Evolutionary conservation across 2,329 filamentous ascomycete species (phyloP), one percentile per base, ranked within the genome.

Genomic region (Ophiostoma fasciatum): DNA sequence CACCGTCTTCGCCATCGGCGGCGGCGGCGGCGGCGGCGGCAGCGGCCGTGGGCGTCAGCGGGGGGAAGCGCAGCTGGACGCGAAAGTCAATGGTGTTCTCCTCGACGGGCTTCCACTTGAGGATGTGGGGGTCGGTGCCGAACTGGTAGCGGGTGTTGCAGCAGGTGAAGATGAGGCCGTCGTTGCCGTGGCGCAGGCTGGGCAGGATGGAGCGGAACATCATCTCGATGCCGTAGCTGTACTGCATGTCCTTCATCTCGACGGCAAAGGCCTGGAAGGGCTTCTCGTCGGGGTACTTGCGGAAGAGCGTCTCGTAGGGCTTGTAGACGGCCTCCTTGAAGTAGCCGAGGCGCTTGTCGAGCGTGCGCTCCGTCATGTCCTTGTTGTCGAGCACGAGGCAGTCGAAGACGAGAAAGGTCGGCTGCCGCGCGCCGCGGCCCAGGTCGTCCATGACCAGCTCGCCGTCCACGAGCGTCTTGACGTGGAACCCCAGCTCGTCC

Each of bases 111-210:
- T 98, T 98, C 90, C 90, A 98, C 57, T 98, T 98, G 27, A 98
- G 64, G 44, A 94, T 98, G 54, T 94, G 79, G 33, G 74, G 73
- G 57, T 98, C 90, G 11, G 90, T 98, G 46, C 90, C 90, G 46
- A 81, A 78, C 48, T 78, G 78, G 62, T 98, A 98, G 9, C 78
- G 70, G 14, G 82, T 84, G 48, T 75, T 79, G 44, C 82, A 76
- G 60, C 88, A 94, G n/a, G 90, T 96, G 59, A 96, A 98, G 51
- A 98, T 94, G 31, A 98, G 69, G 6, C 90, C 90, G 54, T 98
- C 90, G 55, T 94, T 96, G 43, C 88, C 87, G 53, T 98, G 90
- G 46, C 78, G 79, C 25, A 98, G 70, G 28, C 68, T 75, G 1
- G 85, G 87, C 20, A 96, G 73, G 30, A 92, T 74, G 39, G 87